phyloP scores from a whole-genome alignment of 768 basidiomycete genomes.

The Boletus pseudo-olivaceus region DNA sequence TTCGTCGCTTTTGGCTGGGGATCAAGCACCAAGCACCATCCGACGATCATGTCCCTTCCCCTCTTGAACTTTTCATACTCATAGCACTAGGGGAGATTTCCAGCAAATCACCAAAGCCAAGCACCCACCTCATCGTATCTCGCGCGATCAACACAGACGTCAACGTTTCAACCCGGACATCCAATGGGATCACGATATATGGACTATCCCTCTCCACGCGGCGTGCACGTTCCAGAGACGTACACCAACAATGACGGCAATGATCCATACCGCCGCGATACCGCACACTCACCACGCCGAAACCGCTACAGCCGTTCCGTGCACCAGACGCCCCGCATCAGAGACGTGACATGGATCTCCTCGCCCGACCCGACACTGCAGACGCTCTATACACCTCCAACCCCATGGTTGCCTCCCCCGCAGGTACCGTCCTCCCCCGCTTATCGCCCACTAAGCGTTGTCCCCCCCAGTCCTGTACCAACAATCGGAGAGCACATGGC shows the following conservation, averaged over 20 bases:
- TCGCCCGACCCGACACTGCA: constrained; percentile 14
- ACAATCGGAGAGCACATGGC: constrained; percentile 32
- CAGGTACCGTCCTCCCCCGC: constrained; percentile 11
- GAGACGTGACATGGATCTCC: constrained; percentile 25
- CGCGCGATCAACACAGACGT: neutral
- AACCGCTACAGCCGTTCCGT: constrained; percentile 22
- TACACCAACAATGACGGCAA: neutral
- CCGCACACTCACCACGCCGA: constrained; percentile 1
- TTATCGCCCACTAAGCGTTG: constrained; percentile 8
- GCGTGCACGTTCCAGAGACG: constrained; percentile 20
- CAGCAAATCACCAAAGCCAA: neutral
- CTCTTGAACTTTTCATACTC: neutral
- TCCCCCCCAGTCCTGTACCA: constrained; percentile 20
- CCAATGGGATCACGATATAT: constrained; percentile 23
- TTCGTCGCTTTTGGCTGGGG: no score
- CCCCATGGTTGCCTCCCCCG: constrained; percentile 2
- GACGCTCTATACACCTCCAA: constrained; percentile 3
- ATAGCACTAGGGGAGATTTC: neutral
- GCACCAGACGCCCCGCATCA: constrained; percentile 20
- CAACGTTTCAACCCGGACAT: neutral
- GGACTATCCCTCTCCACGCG: constrained; percentile 24
- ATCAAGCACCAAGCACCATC: neutral
- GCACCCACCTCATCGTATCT: neutral
- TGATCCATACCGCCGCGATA: constrained; percentile 7
- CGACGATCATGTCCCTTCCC: neutral